Evolutionary conservation across 2,329 filamentous ascomycete species (phyloP).

Genomic region (Pyrenophora graminea): DNA sequence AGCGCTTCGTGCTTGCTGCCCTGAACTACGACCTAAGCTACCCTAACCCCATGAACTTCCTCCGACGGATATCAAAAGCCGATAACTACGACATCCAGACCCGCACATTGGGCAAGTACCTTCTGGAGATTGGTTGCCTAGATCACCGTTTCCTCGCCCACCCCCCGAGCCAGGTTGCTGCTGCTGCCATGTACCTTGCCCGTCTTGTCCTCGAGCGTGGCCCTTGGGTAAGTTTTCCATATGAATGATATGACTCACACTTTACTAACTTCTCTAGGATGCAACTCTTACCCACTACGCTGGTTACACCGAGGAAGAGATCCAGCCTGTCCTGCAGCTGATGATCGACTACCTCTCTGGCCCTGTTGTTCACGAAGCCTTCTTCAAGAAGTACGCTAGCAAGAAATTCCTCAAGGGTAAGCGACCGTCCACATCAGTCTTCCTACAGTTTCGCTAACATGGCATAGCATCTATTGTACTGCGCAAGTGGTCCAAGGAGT

Average conservation of each 20-base stretch:
- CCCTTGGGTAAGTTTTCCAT: conserved; percentile 71
- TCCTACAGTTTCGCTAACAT: conserved; percentile 15
- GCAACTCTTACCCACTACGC: conserved; percentile 86
- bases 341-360: conserved; percentile 97
- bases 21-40: conserved; percentile 98
- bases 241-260: neutral
- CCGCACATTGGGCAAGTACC: conserved; percentile 93
- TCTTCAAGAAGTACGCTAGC: conserved; percentile 99
- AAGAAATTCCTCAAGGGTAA: conserved; percentile 99
- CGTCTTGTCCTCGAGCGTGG: conserved; percentile 89
- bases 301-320: conserved; percentile 90
- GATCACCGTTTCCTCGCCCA: conserved; percentile 93
- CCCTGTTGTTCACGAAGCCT: conserved; percentile 90
- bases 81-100: conserved; percentile 99
- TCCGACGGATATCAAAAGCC: conserved; percentile 96
- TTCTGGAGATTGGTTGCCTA: conserved; percentile 94
- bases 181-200: conserved; percentile 91
- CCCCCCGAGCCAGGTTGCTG: conserved; percentile 86
- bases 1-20: conserved; percentile 88
- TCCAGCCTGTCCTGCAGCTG: conserved; percentile 86
- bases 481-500: conserved; percentile 90
- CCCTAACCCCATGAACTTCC: conserved; percentile 99
- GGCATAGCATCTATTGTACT: conserved; percentile 81
- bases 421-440: conserved; percentile 23
- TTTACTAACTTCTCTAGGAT: conserved; percentile 60